A percentile compares a stretch with the other conserved stretches of the same genome.
Conservation (phyloP, 106 monocot species). For the Chionographis japonica region DNA sequence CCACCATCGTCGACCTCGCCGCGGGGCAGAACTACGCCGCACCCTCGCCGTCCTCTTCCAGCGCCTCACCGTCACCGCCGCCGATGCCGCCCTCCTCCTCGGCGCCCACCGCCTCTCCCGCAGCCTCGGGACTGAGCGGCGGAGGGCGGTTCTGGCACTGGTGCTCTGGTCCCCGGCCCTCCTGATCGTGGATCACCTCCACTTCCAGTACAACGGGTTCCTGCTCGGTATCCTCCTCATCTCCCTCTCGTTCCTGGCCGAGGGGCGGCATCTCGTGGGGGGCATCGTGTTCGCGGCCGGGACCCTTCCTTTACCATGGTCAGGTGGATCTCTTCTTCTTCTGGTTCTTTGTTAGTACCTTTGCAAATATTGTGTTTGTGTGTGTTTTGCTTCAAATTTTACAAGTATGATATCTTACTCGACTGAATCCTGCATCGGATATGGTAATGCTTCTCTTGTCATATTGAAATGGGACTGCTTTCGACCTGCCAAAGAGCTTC, state of each 20-base stretch:
- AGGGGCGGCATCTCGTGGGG: conserved; percentile 66
- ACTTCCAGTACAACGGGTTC: conserved; percentile 94
- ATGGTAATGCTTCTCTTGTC: no score
- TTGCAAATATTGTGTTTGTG: neutral
- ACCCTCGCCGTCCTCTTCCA: conserved; percentile 51
- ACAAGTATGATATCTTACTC: no score
- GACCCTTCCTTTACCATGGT: conserved; percentile 76
- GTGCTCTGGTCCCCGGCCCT: conserved; percentile 74
- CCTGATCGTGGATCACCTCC: conserved; percentile 84
- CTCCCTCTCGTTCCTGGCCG: conserved; percentile 50
- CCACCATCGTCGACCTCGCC: conserved; percentile 33
- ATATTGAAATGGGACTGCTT: no score
- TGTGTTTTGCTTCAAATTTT: neutral
- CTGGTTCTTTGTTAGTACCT: no score
- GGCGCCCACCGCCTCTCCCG: conserved; percentile 27
- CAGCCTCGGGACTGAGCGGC: neutral
- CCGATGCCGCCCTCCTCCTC: conserved; percentile 59
- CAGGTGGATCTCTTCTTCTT: conserved; percentile 77
- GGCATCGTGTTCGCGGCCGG: conserved; percentile 59
- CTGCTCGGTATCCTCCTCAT: conserved; percentile 63
- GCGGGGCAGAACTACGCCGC: conserved; percentile 13
- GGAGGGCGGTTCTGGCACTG: conserved; percentile 17
- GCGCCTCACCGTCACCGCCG: conserved; percentile 39
- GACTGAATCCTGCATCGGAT: no score
- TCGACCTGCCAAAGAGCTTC: no score